Evolutionary conservation across 108 stramenopile genomes (phyloP), one percentile per base, ranked within the genome.

Genomic region (Bacterosira constricta): DNA sequence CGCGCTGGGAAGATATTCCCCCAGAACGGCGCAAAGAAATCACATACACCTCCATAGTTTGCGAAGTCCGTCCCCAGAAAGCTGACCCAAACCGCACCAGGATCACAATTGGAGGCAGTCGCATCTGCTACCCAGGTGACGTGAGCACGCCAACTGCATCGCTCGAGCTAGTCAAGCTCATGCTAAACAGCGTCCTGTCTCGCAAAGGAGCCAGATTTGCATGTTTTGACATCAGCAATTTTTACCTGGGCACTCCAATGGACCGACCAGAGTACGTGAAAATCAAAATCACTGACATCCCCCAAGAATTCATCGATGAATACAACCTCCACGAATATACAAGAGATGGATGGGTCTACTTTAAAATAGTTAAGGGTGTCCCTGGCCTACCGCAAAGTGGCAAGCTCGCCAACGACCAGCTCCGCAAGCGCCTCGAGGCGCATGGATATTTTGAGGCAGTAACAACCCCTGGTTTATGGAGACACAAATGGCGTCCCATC

Each of bases 341-440:
- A 1, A 21, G 66, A 51, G 29, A 69, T 23, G 71, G 55, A 26
- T n/a, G 27, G 23, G 39, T 72, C 15, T 65, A 73, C 47, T 32
- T 66, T 17, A 70, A 63, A 58, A 66, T 74, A 12, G 10, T 3
- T n/a, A 47, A 52, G 32, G 77, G 84, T 0, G 70, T 82, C 72
- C 82, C 81, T 39, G 84, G 84, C 27, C 76, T 85, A 3, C 70
- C 75, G 6, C 81, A 82, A 42, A 75, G 75, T 1, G 76, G 83
- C 46, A 38, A 42, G 3, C 51, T 85, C 26, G 66, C 73, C 37
- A 67, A 73, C 36, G 60, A 61, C n/a, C 47, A 47, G n/a, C 58
- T 83, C 29, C 5, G 17, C 13, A 2, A 12, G 12, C 27, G 41
- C 17, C 30, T 9, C 2, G 12, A 30, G 26, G 17, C 13, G 17